phyloP scores from a whole-genome alignment of 2,329 filamentous ascomycete species.

The Aspergillus sp. region DNA sequence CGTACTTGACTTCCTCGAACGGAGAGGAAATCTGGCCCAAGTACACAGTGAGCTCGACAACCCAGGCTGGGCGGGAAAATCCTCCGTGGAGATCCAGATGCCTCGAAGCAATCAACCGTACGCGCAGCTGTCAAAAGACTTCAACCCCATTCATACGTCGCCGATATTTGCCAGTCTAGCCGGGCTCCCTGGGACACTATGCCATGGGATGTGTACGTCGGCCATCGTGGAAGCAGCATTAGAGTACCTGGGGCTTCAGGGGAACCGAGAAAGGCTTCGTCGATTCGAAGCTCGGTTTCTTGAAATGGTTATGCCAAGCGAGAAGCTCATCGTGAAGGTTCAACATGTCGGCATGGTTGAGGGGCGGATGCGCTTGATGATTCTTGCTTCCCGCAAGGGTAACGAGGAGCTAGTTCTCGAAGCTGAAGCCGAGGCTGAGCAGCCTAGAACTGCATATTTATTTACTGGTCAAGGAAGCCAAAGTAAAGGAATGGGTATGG shows the following conservation, averaged over 20 bases:
- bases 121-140: conserved; percentile 90
- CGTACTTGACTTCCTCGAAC: conserved; percentile 18
- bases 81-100: conserved; percentile 70
- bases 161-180: conserved; percentile 94
- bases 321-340: conserved; percentile 85
- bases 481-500: conserved; percentile 99
- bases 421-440: conserved; percentile 92
- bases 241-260: conserved; percentile 96
- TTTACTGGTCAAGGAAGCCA: conserved; percentile 97
- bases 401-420: conserved; percentile 90
- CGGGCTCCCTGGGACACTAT: conserved; percentile 89
- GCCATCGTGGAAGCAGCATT: conserved; percentile 87
- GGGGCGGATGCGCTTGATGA: conserved; percentile 96
- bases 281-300: conserved; percentile 91
- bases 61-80: conserved; percentile 12
- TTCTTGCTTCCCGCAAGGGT: conserved; percentile 87
- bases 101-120: conserved; percentile 94
- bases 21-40: conserved; percentile 7
- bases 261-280: conserved; percentile 78
- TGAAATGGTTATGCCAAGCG: conserved; percentile 94
- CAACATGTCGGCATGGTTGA: conserved; percentile 94
- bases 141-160: conserved; percentile 96
- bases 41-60: neutral
- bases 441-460: conserved; percentile 89
- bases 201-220: conserved; percentile 97